Percentiles rank a stretch among this genome's conserved stretches.
Conservation (phyloP, 495 filamentous ascomycete species). For the Aspergillus cristatus region DNA sequence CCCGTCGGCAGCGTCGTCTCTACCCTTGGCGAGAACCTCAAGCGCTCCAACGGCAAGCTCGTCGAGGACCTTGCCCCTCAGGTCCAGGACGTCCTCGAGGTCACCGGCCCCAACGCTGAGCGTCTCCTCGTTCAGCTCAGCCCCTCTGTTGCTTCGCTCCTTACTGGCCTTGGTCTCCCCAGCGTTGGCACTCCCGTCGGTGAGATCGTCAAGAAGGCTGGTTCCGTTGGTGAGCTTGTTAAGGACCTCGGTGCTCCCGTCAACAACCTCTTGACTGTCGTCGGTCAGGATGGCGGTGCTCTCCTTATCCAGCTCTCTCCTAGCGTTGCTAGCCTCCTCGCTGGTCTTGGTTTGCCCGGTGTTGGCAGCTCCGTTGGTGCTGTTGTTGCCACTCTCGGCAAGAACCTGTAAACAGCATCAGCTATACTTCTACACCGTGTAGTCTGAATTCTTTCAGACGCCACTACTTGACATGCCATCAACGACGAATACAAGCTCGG, state of each 20-base stretch:
- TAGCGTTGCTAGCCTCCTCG: constrained; percentile 21
- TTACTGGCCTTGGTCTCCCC: constrained; percentile 22
- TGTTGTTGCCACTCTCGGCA: constrained; percentile 26
- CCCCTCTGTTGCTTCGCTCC: constrained; percentile 21
- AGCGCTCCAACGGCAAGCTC: constrained; percentile 16
- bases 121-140: constrained; percentile 26
- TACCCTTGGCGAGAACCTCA: constrained; percentile 6
- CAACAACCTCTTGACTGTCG: constrained; percentile 25
- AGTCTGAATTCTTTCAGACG: too few species aligned
- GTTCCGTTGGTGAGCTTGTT: constrained; percentile 29
- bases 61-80: constrained; percentile 25
- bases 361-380: constrained; percentile 23
- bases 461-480: too few species aligned
- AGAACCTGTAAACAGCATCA: constrained; percentile 33
- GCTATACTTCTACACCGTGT: too few species aligned
- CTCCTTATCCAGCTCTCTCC: constrained; percentile 31
- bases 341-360: constrained; percentile 28
- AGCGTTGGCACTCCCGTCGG: constrained; percentile 20
- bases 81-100: constrained; percentile 19
- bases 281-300: constrained; percentile 19
- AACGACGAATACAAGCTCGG: too few species aligned
- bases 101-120: constrained; percentile 26
- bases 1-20: constrained; percentile 5
- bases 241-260: constrained; percentile 22
- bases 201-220: constrained; percentile 19